phyloP scores from a whole-genome alignment of 2,329 filamentous ascomycete genomes.

The Paramyrothecium roridum region DNA sequence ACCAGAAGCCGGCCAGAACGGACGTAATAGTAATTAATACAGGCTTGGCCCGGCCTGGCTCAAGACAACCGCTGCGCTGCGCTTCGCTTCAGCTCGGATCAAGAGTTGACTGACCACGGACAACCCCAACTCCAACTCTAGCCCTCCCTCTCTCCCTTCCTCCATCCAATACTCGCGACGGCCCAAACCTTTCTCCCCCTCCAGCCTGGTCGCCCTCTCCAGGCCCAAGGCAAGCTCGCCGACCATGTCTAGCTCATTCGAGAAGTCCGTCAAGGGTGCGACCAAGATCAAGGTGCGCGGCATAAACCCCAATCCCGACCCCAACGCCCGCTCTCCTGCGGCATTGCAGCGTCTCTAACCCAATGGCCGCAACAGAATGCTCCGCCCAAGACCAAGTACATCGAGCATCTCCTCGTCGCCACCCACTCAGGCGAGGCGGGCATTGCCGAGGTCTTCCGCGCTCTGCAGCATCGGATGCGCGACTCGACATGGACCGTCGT shows the following conservation, averaged over 20 bases:
- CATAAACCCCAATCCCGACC: neutral
- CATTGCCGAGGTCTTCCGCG: conserved; percentile 92
- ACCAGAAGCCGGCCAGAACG: neutral
- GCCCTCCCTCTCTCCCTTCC: neutral
- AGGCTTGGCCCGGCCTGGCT: too few species aligned
- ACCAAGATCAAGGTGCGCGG: conserved; percentile 85
- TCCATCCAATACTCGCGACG: too few species aligned
- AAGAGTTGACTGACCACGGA: neutral
- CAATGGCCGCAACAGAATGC: conserved; percentile 60
- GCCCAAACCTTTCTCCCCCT: conserved; percentile 5
- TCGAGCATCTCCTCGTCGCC: conserved; percentile 94
- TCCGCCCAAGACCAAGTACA: conserved; percentile 97
- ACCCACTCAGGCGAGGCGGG: conserved; percentile 93
- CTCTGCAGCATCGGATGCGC: conserved; percentile 80
- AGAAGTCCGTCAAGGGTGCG: conserved; percentile 98
- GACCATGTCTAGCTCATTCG: conserved; percentile 81
- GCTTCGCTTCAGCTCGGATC: neutral
- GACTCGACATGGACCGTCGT: conserved; percentile 99
- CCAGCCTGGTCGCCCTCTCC: conserved; percentile 4
- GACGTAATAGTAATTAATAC: neutral
- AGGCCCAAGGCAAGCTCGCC: conserved; percentile 7
- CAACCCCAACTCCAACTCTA: neutral
- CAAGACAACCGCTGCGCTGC: neutral
- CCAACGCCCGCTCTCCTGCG: conserved; percentile 4
- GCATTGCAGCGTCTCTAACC: conserved; percentile 2